Base-by-base conservation (phyloP, 495 filamentous ascomycete genomes). In the Neurospora intermedia region DNA sequence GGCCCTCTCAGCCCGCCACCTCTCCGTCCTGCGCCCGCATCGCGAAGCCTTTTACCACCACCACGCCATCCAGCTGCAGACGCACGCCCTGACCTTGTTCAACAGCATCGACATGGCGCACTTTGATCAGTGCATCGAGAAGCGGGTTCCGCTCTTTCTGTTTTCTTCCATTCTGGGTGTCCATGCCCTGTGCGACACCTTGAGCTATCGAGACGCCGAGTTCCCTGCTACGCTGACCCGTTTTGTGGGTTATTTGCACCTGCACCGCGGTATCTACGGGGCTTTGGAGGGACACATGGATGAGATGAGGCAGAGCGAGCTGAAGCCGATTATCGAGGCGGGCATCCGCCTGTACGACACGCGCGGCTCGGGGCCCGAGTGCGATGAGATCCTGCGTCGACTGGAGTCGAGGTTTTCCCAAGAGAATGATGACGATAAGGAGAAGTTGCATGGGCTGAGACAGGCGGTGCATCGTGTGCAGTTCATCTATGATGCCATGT, bases 1-100 rank as follows among this genome's bases (percentile, higher is more conserved):
- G 3, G 84, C 84, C 11, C 71, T 87, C 31, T 79, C 84, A 1
- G 84, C 85, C 4, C 77, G 85, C 15, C 86, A 88, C 48, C 74
- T 86, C 13, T 80, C 82, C 72, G 71, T 80, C 6, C 16, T 77
- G 15, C 76, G 74, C 2, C 84, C 83, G 7, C 71, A 77, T 1
- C 76, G 76, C 2, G 71, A 75, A 7, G 73, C 71, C 11, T 81
- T 79, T 38, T 88, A 87, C 73, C 81, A 78, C 62, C 76, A 82
- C 48, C 78, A 83, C 9, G 84, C 86, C 9, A 81, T 85, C n/a
- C 80, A 84, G 41, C 80, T 88, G 3, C 85, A 87, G 59, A 86
- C 83, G 0, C 82, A 82, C 15, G 85, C 84, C 2, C 78, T 88
- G 6, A 75, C 78, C 0, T 78, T 83, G 8, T 86, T 86, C 77